Evolutionary conservation across 2,329 filamentous ascomycete species (phyloP).

Genomic region (Pyrenochaeta sp.): DNA sequence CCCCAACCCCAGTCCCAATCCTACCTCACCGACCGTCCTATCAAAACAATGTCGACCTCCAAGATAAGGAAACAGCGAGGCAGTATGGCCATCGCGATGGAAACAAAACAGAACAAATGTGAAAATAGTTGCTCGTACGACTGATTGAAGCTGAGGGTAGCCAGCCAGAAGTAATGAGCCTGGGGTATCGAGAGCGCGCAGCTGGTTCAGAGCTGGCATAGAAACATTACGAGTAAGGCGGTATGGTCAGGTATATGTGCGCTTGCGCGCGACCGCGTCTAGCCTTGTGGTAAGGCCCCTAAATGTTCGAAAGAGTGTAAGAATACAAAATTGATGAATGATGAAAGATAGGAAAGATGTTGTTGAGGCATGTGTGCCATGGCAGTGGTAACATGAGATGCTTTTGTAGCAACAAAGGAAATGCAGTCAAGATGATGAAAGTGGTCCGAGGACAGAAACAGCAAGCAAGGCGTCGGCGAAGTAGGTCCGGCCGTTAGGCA

Average conservation of each 20-base stretch:
- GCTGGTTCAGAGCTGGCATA: conserved; percentile 8
- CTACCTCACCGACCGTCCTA: not conserved
- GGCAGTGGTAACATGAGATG: conserved; percentile 1
- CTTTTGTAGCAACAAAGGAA: conserved; percentile 10
- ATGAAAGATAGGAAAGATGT: not conserved
- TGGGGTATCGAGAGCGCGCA: conserved; percentile 25
- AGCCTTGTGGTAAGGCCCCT: conserved; percentile 17
- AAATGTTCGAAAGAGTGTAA: conserved; percentile 9
- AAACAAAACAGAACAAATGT: conserved; percentile 3
- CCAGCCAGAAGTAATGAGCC: conserved; percentile 1
- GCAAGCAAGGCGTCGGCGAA: conserved; percentile 8
- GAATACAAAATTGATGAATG: conserved; percentile 2
- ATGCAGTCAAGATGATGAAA: conserved; percentile 3
- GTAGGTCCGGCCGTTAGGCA: conserved; percentile 13
- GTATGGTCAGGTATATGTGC: conserved; percentile 16
- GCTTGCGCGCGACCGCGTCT: conserved; percentile 25
- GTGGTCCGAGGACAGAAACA: conserved; percentile 7
- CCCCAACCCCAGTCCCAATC: not conserved
- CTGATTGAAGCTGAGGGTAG: not conserved
- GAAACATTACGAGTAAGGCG: conserved; percentile 19
- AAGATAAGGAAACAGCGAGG: not conserved
- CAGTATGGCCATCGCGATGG: not conserved
- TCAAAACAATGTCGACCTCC: not conserved
- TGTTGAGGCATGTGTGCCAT: conserved; percentile 2
- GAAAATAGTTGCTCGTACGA: conserved; percentile 2